Base-by-base conservation (phyloP, 2,329 filamentous ascomycete genomes). In the Xylariomycetidae sp. region DNA sequence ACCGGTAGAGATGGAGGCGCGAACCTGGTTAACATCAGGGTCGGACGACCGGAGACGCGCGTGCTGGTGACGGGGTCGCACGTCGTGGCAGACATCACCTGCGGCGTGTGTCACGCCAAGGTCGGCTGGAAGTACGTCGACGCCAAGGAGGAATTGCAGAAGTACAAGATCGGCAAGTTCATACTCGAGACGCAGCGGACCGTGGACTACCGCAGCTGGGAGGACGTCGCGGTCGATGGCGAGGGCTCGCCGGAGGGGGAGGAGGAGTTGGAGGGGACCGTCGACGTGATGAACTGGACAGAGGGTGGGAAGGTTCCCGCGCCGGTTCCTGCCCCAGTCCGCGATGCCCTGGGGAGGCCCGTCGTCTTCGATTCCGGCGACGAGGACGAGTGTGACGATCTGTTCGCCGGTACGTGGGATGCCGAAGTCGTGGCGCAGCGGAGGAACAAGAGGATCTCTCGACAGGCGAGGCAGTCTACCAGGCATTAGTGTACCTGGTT, bases 71-170 rank as follows among this genome's bases (percentile, higher is more conserved):
- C 80, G 2, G 80, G 80, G 3, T 64, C 67, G 49, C 80, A 83
- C 55, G 66, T 75, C 5, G 78, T 84, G 6, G 74, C 78, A 4
- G 79, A 83, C 56, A 78, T 82, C 30, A 64, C 56, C 29, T 84
- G 80, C 49, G 53, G 53, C 8, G 61, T 70, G 16, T 84, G 80
- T 56, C 59, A 61, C 16, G 63, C 61, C 32, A 74, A 74, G 46
- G 51, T 84, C 7, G 80, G 80, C 13, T 84, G 80, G 80, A 82
- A 82, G 56, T 84, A 84, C 48, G 66, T 82, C 27, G 74, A 80
- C 51, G 78, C 79, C 2, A 69, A 67, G 39, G 74, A 82, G 45
- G 49, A 62, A 35, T 58, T 64, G 29, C 80, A 83, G 54, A 70
- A 67, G 51, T 84, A 84, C 64, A 84, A 84, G 57, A 66, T 82